Percentiles rank a stretch among this genome's conserved stretches.
These are phyloP conservation scores for Kwoniella newhampshirensis DNA, from an alignment of 768 basidiomycete genomes.

Conservation along the genomic window DNA sequence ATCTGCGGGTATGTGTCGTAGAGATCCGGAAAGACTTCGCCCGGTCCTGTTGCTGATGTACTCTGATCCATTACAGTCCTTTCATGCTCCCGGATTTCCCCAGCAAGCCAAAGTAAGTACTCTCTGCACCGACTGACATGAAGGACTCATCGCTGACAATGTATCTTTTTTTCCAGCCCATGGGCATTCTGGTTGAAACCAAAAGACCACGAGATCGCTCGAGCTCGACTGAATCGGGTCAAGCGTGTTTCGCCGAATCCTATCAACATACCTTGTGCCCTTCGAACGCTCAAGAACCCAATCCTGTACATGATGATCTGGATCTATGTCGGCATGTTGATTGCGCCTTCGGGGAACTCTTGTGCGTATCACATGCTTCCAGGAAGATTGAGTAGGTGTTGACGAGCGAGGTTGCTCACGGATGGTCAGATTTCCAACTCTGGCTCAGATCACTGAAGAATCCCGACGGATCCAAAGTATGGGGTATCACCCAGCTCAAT, in stretches of 20 bases:
- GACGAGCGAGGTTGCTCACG: not conserved
- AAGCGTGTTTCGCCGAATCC: too few relatives aligned
- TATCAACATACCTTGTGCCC: conserved; percentile 36
- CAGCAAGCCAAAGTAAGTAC: not conserved
- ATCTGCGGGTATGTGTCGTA: too few relatives aligned
- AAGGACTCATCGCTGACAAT: not conserved
- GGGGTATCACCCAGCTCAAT: conserved; percentile 14
- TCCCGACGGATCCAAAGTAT: conserved; percentile 14
- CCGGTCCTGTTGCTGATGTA: too few relatives aligned
- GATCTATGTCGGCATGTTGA: conserved; percentile 37
- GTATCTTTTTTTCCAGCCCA: conserved; percentile 18
- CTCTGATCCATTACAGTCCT: too few relatives aligned
- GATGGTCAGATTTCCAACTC: conserved; percentile 22
- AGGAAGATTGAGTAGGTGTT: not conserved
- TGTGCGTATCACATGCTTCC: conserved; percentile 21
- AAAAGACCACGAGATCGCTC: conserved; percentile 26
- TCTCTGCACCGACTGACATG: not conserved
- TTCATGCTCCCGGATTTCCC: conserved; percentile 4
- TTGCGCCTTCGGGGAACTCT: conserved; percentile 31
- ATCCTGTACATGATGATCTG: conserved; percentile 33
- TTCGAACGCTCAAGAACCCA: too few relatives aligned
- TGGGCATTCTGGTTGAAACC: conserved; percentile 44
- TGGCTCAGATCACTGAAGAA: conserved; percentile 27
- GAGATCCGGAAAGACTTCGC: too few relatives aligned
- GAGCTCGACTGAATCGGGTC: too few relatives aligned